Base-by-base conservation (phyloP, 1,284 basidiomycete species). In the Naganishia sp. region DNA sequence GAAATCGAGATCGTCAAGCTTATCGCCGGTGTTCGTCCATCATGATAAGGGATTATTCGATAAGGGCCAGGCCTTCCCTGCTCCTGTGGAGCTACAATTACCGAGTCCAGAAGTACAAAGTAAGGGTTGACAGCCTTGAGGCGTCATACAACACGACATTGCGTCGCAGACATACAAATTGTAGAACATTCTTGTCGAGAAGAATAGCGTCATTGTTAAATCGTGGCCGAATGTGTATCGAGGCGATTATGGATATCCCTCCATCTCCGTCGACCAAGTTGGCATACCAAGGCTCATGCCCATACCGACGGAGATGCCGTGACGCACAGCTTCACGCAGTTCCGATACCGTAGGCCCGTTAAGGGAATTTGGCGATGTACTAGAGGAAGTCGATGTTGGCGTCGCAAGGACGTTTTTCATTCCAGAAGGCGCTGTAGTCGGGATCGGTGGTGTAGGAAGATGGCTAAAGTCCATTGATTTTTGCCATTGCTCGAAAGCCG, bases 261-360 rank as follows among this genome's bases (percentile, higher is more conserved):
- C 59, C 59, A 61, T 61, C 36, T 61, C 59, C 36, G 59, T 61
- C 18, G 59, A 52, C 59, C 59, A 61, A 25, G 59, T 43, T 5
- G 59, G 59, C 44, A 61, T 48, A n/a, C 55, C 60, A 10, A 56
- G 42, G 42, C 67, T 59, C 61, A 72, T 66, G 53, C 71, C 70
- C 49, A 71, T 50, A 25, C 71, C 73, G 23, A 70, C 54, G 18
- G 70, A 69, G 69, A 74, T 72, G 25, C 72, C 73, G 21, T 67
- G 60, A 11, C 72, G 69, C 43, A 75, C 69, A 33, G 72, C 73
- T 39, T 73, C 69, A 55, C 69, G 54, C 46, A 70, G 55, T n/a
- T 70, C 65, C 39, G 59, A 55, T 11, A 69, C 44, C 6, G 64
- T 60, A 6, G 66, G 67, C 25, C 48, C 48, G 28, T 36, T 43